A percentile compares a stretch with the other conserved stretches of the same genome.
Evolutionary conservation across 2,329 filamentous ascomycete genomes (phyloP).

Genomic region (Calycina herbarum): DNA sequence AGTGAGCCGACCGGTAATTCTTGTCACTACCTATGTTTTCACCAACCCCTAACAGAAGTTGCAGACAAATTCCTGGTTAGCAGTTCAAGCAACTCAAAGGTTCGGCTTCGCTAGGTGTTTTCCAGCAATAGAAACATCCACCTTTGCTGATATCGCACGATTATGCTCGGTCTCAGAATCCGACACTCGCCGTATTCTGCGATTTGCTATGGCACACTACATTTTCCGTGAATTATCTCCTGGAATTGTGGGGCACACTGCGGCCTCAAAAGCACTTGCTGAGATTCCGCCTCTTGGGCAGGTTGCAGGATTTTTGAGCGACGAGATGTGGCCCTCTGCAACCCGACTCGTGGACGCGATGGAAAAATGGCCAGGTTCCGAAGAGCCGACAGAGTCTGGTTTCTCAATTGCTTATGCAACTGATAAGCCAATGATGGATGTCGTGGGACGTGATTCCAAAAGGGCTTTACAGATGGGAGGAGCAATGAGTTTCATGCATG

Average conservation of each 20-base stretch:
- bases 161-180: constrained; percentile 17
- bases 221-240: constrained; percentile 11
- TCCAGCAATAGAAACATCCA: constrained; percentile 16
- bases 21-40: not conserved
- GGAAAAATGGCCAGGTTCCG: constrained; percentile 16
- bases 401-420: constrained; percentile 1
- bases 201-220: constrained; percentile 14
- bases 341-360: constrained; percentile 16
- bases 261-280: constrained; percentile 8
- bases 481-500: constrained; percentile 11
- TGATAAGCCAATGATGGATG: constrained; percentile 6
- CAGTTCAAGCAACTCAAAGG: constrained; percentile 26
- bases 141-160: constrained; percentile 25
- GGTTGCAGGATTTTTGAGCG: constrained; percentile 4
- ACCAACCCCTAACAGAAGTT: not conserved
- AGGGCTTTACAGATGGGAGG: not conserved
- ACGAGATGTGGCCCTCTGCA: constrained; percentile 15
- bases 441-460: not conserved
- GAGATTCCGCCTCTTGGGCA: constrained; percentile 7
- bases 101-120: constrained; percentile 24
- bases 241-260: constrained; percentile 12
- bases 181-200: constrained; percentile 19
- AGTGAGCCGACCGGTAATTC: not conserved
- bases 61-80: constrained; percentile 12
- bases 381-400: constrained; percentile 16